Conservation (phyloP, 2,329 filamentous ascomycete species). For the Pseudogymnoascus sp. region DNA sequence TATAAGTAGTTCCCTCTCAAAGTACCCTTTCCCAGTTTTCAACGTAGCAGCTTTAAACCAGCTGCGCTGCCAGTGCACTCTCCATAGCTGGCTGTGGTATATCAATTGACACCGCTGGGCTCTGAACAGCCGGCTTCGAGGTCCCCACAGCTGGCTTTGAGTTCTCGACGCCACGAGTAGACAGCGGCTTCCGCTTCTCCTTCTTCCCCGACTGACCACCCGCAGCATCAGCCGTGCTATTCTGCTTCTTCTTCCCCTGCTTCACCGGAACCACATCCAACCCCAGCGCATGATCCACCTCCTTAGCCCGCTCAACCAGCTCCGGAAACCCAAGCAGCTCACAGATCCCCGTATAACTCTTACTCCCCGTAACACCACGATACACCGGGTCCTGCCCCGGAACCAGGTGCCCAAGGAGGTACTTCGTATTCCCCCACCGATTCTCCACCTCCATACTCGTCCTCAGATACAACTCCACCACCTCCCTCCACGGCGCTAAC, state of each 20-base stretch:
- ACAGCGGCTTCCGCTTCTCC: constrained; percentile 15
- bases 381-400: constrained; percentile 68
- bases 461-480: constrained; percentile 69
- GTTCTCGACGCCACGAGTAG: constrained; percentile 9
- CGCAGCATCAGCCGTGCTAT: constrained; percentile 28
- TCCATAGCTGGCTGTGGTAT: not conserved
- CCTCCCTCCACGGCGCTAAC: constrained; percentile 65
- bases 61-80: not conserved
- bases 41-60: not conserved
- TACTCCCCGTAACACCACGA: constrained; percentile 54
- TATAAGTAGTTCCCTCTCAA: not conserved
- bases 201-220: not conserved
- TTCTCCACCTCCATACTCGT: constrained; percentile 74
- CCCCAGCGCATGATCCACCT: constrained; percentile 45
- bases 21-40: not conserved
- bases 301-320: constrained; percentile 55
- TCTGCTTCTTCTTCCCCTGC: constrained; percentile 23
- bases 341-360: constrained; percentile 66
- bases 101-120: not conserved
- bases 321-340: constrained; percentile 58
- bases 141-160: not conserved
- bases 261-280: constrained; percentile 16
- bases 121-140: not conserved
- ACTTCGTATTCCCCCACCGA: constrained; percentile 89
- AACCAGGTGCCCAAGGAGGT: constrained; percentile 75